Conservation (phyloP, 108 stramenopile genomes). For the Mediolabrus comicus region DNA sequence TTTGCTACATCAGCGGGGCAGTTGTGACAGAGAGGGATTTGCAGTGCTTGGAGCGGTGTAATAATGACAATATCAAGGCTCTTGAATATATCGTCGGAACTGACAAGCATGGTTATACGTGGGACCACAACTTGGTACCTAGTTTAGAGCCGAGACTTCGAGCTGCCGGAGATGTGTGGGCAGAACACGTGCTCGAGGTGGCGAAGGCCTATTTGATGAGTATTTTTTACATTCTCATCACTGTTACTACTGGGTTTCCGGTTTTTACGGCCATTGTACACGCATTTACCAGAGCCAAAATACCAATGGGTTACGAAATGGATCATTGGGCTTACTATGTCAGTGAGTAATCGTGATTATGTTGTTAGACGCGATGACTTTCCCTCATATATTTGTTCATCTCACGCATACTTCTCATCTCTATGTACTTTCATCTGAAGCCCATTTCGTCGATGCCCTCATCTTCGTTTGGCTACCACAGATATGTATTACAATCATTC, state of each 20-base stretch:
- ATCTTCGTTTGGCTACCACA: conserved; percentile 81
- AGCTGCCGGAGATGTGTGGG: conserved; percentile 58
- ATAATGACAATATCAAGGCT: conserved; percentile 52
- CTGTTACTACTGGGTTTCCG: conserved; percentile 64
- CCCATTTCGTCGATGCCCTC: conserved; percentile 58
- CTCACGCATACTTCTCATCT: too few species aligned
- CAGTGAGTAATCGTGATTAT: too few species aligned
- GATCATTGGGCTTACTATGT: conserved; percentile 8
- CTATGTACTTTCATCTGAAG: too few species aligned
- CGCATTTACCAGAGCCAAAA: conserved; percentile 37
- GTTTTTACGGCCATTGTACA: conserved; percentile 46
- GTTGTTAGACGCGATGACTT: too few species aligned
- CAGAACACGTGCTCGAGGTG: conserved; percentile 64
- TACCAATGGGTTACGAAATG: too few species aligned
- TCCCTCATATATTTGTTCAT: too few species aligned
- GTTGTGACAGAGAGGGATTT: conserved; percentile 54
- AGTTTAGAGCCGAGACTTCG: conserved; percentile 31
- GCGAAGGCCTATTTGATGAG: conserved; percentile 65
- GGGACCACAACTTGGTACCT: neutral
- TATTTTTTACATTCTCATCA: conserved; percentile 61
- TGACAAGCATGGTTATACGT: conserved; percentile 15
- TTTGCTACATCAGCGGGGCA: conserved; percentile 46
- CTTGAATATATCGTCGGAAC: conserved; percentile 57
- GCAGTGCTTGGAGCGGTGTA: conserved; percentile 54
- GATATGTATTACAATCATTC: conserved; percentile 58